A percentile compares a stretch with the other conserved stretches of the same genome.
Conservation (phyloP, 371 early-diverging fungal species). For the Mucor racemosus region DNA sequence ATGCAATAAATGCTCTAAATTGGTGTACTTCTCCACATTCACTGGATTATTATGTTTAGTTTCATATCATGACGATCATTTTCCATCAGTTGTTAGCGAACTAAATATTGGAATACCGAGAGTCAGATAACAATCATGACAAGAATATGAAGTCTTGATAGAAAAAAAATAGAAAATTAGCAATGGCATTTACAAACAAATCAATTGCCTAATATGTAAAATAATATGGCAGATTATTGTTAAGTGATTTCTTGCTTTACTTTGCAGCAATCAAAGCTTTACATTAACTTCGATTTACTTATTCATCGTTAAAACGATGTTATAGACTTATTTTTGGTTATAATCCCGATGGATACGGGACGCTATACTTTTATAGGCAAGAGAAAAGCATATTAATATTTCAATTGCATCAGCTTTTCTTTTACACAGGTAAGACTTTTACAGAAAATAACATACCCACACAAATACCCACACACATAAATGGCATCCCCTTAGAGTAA, state of each 20-base stretch:
- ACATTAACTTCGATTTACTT: background rate
- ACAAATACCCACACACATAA: background rate
- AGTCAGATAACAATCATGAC: background rate
- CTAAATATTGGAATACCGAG: background rate
- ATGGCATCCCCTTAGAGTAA: background rate
- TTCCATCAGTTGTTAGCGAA: background rate
- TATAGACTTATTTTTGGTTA: background rate
- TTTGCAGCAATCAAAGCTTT: background rate
- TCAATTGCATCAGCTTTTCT: background rate
- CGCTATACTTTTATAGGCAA: background rate
- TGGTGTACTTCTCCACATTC: background rate
- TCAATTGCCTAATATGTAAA: background rate
- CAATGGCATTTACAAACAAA: too few relatives aligned
- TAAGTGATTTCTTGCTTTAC: background rate
- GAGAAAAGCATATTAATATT: background rate
- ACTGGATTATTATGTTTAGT: background rate
- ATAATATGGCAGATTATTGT: background rate
- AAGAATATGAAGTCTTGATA: too few relatives aligned
- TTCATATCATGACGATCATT: background rate
- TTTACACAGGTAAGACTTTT: background rate
- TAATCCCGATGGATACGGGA: background rate
- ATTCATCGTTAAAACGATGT: background rate
- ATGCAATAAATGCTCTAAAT: too few relatives aligned
- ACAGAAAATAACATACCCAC: background rate
- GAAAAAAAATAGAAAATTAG: too few relatives aligned